These are phyloP conservation scores for Gossypium sturtianum DNA, from an alignment of 345 rosid species.

Conservation along the genomic window DNA sequence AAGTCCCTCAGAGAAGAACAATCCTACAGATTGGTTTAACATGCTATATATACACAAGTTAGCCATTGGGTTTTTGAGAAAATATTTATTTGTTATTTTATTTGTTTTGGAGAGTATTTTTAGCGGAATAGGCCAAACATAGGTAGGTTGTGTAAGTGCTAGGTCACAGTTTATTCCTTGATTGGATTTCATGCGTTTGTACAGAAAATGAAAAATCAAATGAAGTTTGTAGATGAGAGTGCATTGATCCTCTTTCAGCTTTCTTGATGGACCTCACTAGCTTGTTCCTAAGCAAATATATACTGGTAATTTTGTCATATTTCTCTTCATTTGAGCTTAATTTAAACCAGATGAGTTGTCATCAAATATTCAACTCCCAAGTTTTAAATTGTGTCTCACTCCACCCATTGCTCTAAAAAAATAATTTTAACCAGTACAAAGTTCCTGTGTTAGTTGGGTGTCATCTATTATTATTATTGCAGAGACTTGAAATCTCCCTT, in stretches of 20 bases:
- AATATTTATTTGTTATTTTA: not conserved
- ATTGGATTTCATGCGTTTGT: constrained; percentile 14
- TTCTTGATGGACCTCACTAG: no score
- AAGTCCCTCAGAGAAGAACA: constrained; percentile 38
- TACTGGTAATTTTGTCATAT: not conserved
- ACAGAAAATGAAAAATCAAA: constrained; percentile 11
- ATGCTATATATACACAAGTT: constrained; percentile 1
- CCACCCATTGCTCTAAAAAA: not conserved
- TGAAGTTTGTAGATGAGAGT: no score
- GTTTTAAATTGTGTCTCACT: not conserved
- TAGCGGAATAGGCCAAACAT: not conserved
- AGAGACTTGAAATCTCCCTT: not conserved
- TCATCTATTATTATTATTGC: no score
- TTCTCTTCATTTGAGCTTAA: not conserved
- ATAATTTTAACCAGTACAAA: not conserved
- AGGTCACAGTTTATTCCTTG: not conserved
- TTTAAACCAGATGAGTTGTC: not conserved
- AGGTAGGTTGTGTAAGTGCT: not conserved
- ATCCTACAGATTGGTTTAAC: constrained; percentile 8
- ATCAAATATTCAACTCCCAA: not conserved
- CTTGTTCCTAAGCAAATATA: no score
- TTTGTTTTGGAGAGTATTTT: not conserved
- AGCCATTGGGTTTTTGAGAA: constrained; percentile 11
- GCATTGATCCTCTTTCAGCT: no score
- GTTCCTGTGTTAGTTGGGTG: not conserved